A percentile compares a stretch with the other conserved stretches of the same genome.
These are phyloP conservation scores for Geotrichum aggregatum DNA, from an alignment of 1,139 yeast species.

Conservation along the genomic window DNA sequence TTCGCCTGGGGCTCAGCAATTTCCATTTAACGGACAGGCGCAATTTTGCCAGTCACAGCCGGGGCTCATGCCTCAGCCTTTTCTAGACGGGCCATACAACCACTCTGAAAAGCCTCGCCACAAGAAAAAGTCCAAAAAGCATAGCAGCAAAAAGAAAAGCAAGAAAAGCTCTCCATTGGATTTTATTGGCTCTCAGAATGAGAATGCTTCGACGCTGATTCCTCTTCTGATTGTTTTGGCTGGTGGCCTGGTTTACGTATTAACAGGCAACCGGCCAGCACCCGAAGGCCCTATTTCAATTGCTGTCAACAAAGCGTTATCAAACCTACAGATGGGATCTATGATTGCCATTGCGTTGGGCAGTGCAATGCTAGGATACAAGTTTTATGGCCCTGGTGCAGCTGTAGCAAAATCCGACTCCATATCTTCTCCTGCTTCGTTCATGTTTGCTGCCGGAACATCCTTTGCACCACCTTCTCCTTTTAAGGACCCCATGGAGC, in stretches of 20 bases:
- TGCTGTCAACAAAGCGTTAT: conserved; percentile 8
- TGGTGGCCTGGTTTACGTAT: conserved; percentile 4
- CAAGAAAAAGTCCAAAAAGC: conserved; percentile 11
- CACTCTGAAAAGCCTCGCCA: background rate
- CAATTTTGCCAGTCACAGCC: background rate
- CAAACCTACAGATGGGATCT: conserved; percentile 16
- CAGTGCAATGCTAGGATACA: conserved; percentile 1
- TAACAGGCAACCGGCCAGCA: conserved; percentile 10
- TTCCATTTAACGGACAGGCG: background rate
- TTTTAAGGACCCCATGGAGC: background rate
- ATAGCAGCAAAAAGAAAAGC: background rate
- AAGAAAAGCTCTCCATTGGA: background rate
- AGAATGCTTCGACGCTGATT: conserved; percentile 1
- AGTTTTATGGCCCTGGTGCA: background rate
- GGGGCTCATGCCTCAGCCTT: background rate
- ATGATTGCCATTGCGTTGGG: background rate
- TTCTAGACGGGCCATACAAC: background rate
- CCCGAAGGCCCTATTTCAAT: conserved; percentile 17
- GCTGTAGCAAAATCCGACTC: background rate
- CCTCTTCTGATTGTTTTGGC: conserved; percentile 8
- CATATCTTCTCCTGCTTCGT: background rate
- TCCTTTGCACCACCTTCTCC: background rate
- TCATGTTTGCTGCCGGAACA: conserved; percentile 14
- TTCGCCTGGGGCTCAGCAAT: background rate
- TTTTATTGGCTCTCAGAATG: background rate